A percentile compares a stretch with the other conserved stretches of the same genome.
Conservation (phyloP, 306 rosid genomes). For the Fragaria vesca region DNA sequence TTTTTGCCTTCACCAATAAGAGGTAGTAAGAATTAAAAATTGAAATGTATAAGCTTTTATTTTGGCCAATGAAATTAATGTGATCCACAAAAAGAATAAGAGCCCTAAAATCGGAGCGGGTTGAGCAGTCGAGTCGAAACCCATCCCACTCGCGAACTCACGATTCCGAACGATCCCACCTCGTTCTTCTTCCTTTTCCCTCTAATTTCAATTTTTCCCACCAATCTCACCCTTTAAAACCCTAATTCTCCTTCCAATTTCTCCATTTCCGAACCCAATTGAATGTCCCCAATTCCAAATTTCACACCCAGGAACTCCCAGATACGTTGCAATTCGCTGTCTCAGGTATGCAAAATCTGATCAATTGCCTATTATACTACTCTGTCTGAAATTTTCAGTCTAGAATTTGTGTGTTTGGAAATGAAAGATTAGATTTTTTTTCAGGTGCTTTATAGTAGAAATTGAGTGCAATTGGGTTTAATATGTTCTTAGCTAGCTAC, state of each 20-base stretch:
- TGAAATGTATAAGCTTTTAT: neutral
- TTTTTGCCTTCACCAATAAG: neutral
- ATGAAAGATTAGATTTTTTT: neutral
- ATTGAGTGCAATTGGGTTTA: neutral
- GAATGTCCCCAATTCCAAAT: neutral
- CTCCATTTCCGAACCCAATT: neutral
- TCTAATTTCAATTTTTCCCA: constrained; percentile 18
- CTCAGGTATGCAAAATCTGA: constrained; percentile 15
- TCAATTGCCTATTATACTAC: neutral
- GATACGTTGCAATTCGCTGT: neutral
- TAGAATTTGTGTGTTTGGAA: neutral
- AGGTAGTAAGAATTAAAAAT: neutral
- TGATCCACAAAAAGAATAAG: neutral
- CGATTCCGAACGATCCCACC: constrained; percentile 47
- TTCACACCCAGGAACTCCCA: constrained; percentile 1
- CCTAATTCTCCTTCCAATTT: neutral
- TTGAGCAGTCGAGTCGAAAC: constrained; percentile 52
- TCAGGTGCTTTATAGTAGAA: neutral
- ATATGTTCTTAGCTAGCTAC: neutral
- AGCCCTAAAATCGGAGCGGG: constrained; percentile 57
- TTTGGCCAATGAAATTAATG: neutral
- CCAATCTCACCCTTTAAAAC: constrained; percentile 22
- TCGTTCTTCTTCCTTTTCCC: constrained; percentile 24
- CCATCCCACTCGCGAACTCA: constrained; percentile 55
- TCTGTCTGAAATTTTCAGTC: constrained; percentile 11